These are phyloP conservation scores for Mortierella sp. DNA, from an alignment of 371 early-diverging fungal genomes.

Conservation along the genomic window DNA sequence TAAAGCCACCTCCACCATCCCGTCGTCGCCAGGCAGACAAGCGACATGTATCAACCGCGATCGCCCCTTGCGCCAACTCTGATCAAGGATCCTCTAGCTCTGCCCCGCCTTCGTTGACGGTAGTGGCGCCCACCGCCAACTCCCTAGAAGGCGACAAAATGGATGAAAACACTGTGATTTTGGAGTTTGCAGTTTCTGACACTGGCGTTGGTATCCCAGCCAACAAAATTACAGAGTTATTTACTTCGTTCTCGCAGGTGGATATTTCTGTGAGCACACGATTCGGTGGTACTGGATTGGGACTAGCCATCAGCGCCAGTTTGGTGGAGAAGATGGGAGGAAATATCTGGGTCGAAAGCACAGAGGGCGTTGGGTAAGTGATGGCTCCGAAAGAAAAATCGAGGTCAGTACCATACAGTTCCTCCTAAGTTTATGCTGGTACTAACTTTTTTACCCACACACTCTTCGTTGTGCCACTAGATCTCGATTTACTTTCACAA, in stretches of 20 bases:
- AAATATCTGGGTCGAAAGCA: conserved; percentile 72
- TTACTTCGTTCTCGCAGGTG: conserved; percentile 72
- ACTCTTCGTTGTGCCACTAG: conserved; percentile 58
- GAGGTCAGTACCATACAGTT: neutral
- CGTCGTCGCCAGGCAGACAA: conserved; percentile 31
- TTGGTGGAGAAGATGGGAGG: conserved; percentile 73
- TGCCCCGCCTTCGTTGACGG: conserved; percentile 30
- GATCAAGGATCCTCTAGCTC: conserved; percentile 28
- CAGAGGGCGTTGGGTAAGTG: conserved; percentile 60
- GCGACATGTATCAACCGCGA: conserved; percentile 3
- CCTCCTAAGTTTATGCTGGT: neutral
- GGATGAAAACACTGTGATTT: conserved; percentile 61
- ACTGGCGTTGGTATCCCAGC: conserved; percentile 73
- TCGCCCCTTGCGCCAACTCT: conserved; percentile 27
- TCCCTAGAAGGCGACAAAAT: conserved; percentile 28
- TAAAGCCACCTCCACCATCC: conserved; percentile 26
- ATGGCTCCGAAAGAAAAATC: neutral
- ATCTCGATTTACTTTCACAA: conserved; percentile 67
- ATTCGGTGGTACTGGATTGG: conserved; percentile 70
- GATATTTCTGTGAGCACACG: conserved; percentile 71
- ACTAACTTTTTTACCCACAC: conserved; percentile 22
- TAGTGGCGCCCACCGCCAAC: conserved; percentile 50
- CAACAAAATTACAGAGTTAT: conserved; percentile 67
- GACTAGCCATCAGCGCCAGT: conserved; percentile 69
- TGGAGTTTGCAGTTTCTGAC: conserved; percentile 70